Percentiles rank a stretch among this genome's conserved stretches.
phyloP scores from a whole-genome alignment of 2,329 filamentous ascomycete genomes.

The Mariannaea sp. region DNA sequence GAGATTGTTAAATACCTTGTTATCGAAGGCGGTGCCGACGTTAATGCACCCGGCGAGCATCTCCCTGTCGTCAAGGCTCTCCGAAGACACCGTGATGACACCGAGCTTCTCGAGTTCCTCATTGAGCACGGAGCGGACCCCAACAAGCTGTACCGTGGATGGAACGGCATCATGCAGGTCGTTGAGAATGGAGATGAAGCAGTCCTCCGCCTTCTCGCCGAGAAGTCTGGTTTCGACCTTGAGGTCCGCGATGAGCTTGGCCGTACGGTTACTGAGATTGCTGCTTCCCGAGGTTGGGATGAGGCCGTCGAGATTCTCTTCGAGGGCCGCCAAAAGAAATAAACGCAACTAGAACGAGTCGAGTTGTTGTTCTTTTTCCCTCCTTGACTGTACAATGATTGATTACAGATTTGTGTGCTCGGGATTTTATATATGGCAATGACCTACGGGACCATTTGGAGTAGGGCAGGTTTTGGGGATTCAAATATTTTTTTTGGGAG shows the following conservation, averaged over 20 bases:
- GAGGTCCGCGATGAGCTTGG: constrained; percentile 58
- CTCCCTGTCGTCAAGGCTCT: constrained; percentile 73
- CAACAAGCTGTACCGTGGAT: constrained; percentile 69
- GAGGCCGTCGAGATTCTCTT: constrained; percentile 57
- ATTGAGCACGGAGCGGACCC: constrained; percentile 68
- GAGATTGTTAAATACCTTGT: constrained; percentile 67
- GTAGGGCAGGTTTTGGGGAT: constrained; percentile 26
- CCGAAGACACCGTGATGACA: constrained; percentile 60
- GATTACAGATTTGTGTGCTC: constrained; percentile 21
- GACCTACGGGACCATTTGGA: constrained; percentile 25
- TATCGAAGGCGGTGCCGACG: constrained; percentile 64
- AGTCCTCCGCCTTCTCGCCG: constrained; percentile 57
- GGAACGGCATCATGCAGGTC: constrained; percentile 69
- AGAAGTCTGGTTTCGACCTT: constrained; percentile 56
- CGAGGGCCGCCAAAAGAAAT: constrained; percentile 25
- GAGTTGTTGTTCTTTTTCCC: constrained; percentile 1
- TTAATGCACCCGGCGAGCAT: constrained; percentile 72
- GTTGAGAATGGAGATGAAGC: constrained; percentile 65
- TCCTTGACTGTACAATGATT: constrained; percentile 27
- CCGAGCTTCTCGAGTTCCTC: constrained; percentile 65
- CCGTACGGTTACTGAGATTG: constrained; percentile 61
- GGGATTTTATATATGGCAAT: constrained; percentile 17
- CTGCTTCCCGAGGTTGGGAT: constrained; percentile 61
- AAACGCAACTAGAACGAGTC: constrained; percentile 7
- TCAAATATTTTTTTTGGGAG: constrained; percentile 17